phyloP scores from a whole-genome alignment of 1,284 basidiomycete genomes.

The Puccinia novopanici region DNA sequence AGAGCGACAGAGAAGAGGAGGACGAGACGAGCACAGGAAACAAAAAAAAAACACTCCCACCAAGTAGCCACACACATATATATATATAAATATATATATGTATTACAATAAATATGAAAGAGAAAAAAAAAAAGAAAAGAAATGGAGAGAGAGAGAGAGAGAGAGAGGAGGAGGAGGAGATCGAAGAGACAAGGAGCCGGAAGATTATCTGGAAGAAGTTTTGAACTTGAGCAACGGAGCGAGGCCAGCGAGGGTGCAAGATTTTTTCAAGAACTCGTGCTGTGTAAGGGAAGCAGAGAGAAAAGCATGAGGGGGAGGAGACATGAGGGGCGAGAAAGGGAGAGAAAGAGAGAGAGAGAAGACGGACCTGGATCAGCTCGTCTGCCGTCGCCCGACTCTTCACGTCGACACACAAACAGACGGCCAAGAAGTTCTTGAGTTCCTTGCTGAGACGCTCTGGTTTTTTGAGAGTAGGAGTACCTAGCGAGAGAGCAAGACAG shows the following conservation, averaged over 20 bases:
- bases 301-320: background rate
- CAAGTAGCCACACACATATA: background rate
- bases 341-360: slow-evolving; percentile 27
- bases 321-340: background rate
- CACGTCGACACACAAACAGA: slow-evolving; percentile 95
- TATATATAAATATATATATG: slow-evolving; percentile 1
- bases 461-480: slow-evolving; percentile 65
- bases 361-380: slow-evolving; percentile 80
- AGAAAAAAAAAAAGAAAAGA: background rate
- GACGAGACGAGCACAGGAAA: background rate
- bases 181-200: no score
- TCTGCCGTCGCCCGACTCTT: slow-evolving; percentile 88
- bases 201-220: slow-evolving; percentile 50
- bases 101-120: background rate
- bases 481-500: no score
- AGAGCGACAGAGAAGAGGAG: background rate
- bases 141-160: background rate
- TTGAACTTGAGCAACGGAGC: slow-evolving; percentile 76
- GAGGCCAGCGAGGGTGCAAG: slow-evolving; percentile 76
- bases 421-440: slow-evolving; percentile 91
- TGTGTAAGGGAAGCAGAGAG: slow-evolving; percentile 59
- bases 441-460: slow-evolving; percentile 88
- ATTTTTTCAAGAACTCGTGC: slow-evolving; percentile 88
- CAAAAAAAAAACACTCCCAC: background rate
- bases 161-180: no score